Base-by-base conservation (phyloP, 257 asterid genomes). In the Linderniella brevidens region DNA sequence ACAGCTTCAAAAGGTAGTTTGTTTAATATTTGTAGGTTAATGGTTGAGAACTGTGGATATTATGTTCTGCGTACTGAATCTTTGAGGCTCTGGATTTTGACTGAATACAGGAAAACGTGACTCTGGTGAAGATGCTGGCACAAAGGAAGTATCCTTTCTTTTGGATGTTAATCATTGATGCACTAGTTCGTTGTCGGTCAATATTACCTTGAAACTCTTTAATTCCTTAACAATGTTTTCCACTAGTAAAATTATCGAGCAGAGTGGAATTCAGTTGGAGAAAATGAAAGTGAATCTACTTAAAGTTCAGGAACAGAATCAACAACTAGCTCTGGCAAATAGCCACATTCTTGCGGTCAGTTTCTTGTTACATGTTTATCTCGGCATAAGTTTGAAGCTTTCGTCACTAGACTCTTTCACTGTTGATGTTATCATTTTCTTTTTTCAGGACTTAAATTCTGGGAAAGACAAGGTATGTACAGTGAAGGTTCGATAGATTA, bases 81-180 rank as follows among this genome's bases (percentile, higher is more conserved):
- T 35, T 49, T 61, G 37, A 35, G 12, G 9, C 42, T n/a, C 41
- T 57, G 42, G 46, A 35, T 37, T 41, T 50, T 57, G 41, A 46
- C 12, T 58, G 17, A 29, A 35, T 58, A 46, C 62, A 84, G 95
- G 87, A 77, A 54, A 73, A 77, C 61, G 8, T 59, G 79, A 58
- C 79, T 40, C 58, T 80, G 50, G 48, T 35, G 66, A 71, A 69
- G 66, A 64, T 76, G 55, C 17, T 84, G 65, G 82, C 68, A 4
- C 92, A 80, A 50, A 75, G 84, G 69, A 66, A 72, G 95, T 80
- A 84, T 77, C 92, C 82, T 71, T 60, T 60, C 16, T 56, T 45
- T 11, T 45, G 29, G 19, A 45, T 45, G 37, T 35, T 13, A 8
- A 35, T 18, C 52, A 55, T 39, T 10, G 29, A 15, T 48, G 56